Base-by-base conservation (phyloP, 2,329 filamentous ascomycete genomes). In the Cercospora zeina region DNA sequence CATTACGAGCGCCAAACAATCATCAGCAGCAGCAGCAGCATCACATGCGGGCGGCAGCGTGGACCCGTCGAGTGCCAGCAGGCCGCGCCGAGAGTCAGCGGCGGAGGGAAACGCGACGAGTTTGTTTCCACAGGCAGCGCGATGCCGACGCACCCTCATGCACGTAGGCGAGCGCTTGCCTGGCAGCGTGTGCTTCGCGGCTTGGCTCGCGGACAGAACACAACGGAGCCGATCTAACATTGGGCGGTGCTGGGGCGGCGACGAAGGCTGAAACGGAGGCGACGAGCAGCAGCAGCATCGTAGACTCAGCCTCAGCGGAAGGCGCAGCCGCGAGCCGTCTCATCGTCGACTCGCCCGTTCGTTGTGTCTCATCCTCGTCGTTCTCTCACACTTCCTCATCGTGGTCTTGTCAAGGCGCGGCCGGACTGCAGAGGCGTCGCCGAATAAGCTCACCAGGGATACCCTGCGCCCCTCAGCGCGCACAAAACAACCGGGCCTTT, bases 401-500 rank as follows among this genome's bases (percentile, higher is more conserved):
- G 6, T 34, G 50, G n/a, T 54, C 30, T 34, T 8, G n/a, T 54
- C 50, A 21, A 54, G 50, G 50, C 30, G 27, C 54, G 54, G 21
- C 54, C 45, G 37, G 54, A 57, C 54, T 42, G 37, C 39, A 50
- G 42, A 33, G 42, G 21, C 27, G 33, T 51, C 56, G 33, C 39
- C 30, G 56, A 58, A 50, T 27, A 58, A n/a, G 30, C 31, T 50
- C 42, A 24, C 11, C 56, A 19, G 31, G 56, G 56, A 51, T 51
- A 31, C 45, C 56, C 45, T 51, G 42, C 39, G 24, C 19, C 13
- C 31, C 14, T 50, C 42, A 51, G 45, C 34, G 56, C 42, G 42
- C 56, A 51, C 56, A 58, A 58, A 58, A 58, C 56, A 58, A 58
- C 56, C 56, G 39, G 56, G 42, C 56, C 31, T 33, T 51, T 39